Percentiles rank a stretch among this genome's conserved stretches.
phyloP scores from a whole-genome alignment of 257 asterid species.

The Forsythia viridissima region DNA sequence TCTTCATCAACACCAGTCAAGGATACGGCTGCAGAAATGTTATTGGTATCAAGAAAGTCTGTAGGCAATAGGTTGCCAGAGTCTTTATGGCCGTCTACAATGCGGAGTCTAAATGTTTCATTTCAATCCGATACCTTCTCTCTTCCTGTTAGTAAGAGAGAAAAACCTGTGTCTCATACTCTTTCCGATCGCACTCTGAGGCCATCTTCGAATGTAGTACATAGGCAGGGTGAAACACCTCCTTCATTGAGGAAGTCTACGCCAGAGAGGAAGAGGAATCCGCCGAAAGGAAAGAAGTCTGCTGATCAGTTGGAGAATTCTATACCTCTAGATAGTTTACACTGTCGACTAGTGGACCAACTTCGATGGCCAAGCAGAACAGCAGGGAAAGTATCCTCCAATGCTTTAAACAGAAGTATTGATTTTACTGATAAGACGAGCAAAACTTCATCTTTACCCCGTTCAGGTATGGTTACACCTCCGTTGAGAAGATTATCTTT shows the following conservation, averaged over 20 bases:
- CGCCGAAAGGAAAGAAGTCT: conserved; percentile 61
- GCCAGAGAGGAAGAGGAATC: conserved; percentile 75
- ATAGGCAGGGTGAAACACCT: conserved; percentile 46
- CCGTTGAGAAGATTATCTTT: conserved; percentile 63
- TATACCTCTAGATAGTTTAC: conserved; percentile 60
- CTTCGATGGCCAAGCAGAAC: conserved; percentile 84
- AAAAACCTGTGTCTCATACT: conserved; percentile 51
- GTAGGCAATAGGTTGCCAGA: conserved; percentile 61
- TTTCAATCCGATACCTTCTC: conserved; percentile 67
- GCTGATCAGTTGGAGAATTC: conserved; percentile 76
- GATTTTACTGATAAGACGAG: conserved; percentile 60
- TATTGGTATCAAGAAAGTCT: conserved; percentile 48
- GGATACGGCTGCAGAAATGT: conserved; percentile 54
- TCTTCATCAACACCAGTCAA: conserved; percentile 68
- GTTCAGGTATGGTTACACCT: conserved; percentile 42
- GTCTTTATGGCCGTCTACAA: conserved; percentile 76
- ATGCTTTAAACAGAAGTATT: conserved; percentile 46
- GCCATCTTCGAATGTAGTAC: conserved; percentile 58
- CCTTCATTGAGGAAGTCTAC: conserved; percentile 57
- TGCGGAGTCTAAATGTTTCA: conserved; percentile 77
- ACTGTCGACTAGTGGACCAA: conserved; percentile 64
- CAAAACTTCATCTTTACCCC: conserved; percentile 39
- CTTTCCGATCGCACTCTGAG: conserved; percentile 55
- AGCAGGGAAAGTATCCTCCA: conserved; percentile 44
- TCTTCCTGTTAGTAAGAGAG: conserved; percentile 60